These are phyloP conservation scores for Durotheca rogersii DNA, from an alignment of 495 filamentous ascomycete genomes.

Conservation along the genomic window DNA sequence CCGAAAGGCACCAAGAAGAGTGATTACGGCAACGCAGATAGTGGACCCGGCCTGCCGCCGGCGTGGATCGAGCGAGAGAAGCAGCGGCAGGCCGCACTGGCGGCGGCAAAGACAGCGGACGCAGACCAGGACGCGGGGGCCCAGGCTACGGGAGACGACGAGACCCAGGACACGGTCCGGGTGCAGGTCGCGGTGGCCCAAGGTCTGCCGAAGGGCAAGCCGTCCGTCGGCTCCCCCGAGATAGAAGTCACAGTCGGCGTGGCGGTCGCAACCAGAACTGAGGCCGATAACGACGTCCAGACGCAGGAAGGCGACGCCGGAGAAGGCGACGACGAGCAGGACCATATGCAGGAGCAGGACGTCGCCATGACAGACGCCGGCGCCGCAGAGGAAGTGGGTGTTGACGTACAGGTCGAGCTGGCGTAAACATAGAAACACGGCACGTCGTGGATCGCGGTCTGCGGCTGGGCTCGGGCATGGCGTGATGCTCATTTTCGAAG, in stretches of 20 bases:
- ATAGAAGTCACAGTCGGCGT: slow-evolving; percentile 4
- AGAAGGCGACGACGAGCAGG: slow-evolving; percentile 26
- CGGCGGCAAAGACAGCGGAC: slow-evolving; percentile 28
- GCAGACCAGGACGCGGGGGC: too few species aligned
- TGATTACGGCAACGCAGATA: slow-evolving; percentile 57
- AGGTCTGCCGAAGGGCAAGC: slow-evolving; percentile 35
- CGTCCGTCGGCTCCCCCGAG: slow-evolving; percentile 19
- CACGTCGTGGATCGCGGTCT: too few species aligned
- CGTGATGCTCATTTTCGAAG: too few species aligned
- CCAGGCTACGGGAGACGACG: slow-evolving; percentile 32
- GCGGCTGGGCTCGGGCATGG: too few species aligned
- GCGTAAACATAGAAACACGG: too few species aligned
- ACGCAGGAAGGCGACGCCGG: slow-evolving; percentile 25
- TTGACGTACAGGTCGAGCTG: slow-evolving; percentile 34
- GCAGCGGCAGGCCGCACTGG: slow-evolving; percentile 24
- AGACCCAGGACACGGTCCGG: slow-evolving; percentile 44
- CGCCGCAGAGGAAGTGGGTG: slow-evolving; percentile 28
- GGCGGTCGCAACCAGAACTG: too few species aligned
- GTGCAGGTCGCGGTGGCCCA: slow-evolving; percentile 42
- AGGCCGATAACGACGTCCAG: slow-evolving; percentile 16
- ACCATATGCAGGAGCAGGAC: too few species aligned
- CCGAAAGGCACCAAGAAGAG: slow-evolving; percentile 59
- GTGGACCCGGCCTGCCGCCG: slow-evolving; percentile 56
- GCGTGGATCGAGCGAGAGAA: slow-evolving; percentile 45
- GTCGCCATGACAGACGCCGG: too few species aligned